Conservation (phyloP, 345 rosid species). For the Ceriops zippeliana region DNA sequence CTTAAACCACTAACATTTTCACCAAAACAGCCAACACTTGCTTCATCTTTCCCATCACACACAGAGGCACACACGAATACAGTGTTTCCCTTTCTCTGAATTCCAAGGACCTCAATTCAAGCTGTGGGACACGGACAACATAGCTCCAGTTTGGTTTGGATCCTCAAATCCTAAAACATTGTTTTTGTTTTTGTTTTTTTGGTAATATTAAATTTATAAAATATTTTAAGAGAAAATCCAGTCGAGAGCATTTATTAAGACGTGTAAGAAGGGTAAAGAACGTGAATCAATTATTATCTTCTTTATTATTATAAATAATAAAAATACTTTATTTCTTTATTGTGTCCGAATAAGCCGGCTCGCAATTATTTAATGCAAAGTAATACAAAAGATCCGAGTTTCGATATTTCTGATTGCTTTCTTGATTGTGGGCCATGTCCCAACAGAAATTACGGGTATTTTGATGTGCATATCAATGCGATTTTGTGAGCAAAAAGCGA, state of each 20-base stretch:
- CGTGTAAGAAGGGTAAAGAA: no score
- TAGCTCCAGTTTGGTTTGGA: not conserved
- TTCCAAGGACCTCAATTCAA: not conserved
- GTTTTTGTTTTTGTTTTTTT: not conserved
- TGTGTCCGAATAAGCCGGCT: no score
- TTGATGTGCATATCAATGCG: no score
- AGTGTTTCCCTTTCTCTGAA: no score
- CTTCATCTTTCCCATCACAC: conserved; percentile 30
- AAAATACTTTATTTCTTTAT: no score
- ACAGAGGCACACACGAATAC: no score
- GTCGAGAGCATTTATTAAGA: not conserved
- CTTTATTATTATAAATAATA: no score
- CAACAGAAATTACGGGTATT: not conserved
- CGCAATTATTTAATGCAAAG: no score
- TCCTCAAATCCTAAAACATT: not conserved
- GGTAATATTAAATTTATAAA: no score
- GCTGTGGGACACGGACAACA: not conserved
- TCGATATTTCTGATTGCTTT: conserved; percentile 17
- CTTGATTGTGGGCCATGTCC: not conserved
- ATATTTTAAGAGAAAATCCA: no score
- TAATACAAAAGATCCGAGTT: conserved; percentile 1
- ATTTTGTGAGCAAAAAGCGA: no score
- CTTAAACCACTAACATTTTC: conserved; percentile 28
- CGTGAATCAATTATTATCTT: no score
- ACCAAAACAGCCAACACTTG: conserved; percentile 25